Evolutionary conservation across 805 yeast species (phyloP), one percentile per base, ranked within the genome.

Genomic region (Saccharomycopsis sp.): DNA sequence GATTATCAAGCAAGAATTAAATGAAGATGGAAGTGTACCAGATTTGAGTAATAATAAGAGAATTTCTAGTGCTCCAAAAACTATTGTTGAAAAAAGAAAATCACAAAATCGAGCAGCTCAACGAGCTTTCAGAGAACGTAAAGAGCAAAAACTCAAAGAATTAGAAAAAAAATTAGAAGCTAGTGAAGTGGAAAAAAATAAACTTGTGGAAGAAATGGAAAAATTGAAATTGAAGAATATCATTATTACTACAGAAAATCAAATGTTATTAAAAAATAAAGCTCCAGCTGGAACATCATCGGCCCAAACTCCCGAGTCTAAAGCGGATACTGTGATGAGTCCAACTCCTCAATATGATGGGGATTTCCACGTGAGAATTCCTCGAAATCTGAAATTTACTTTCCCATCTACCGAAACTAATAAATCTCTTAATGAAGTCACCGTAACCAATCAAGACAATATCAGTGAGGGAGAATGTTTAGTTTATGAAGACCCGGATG

Each of bases 51-150:
- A 19, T 27, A 27, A 12, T 15, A 39, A 36, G 14, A 23, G n/a
- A 12, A 15, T 27, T 21, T 23, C 31, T 15, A 31, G 26, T 40
- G n/a, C 23, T 14, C 23, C 37, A n/a, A 34, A 35, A 21, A 30
- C 26, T 18, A 26, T 72, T 4, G 67, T 67, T 15, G 62, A 69
- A 47, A 76, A 74, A 55, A 69, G 83, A 39, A 81, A 76, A 53
- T 86, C 85, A 2, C 92, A 80, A 55, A 83, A 84, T 54, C 65
- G 94, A 52, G 88, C 88, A 9, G 94, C 94, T 1, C 95, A 85
- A 60, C 66, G 87, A 49, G 94, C 94, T 2, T 85, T 82, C 58
- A 64, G 94, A 46, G 88, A 83, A 57, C 72, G 94, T 37, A 82
- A 80, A 56, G 92, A 82, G 56, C 72, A 74, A 37, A 76, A 71